phyloP scores from a whole-genome alignment of 2,329 filamentous ascomycete genomes.

The Bipolaris bicolor region DNA sequence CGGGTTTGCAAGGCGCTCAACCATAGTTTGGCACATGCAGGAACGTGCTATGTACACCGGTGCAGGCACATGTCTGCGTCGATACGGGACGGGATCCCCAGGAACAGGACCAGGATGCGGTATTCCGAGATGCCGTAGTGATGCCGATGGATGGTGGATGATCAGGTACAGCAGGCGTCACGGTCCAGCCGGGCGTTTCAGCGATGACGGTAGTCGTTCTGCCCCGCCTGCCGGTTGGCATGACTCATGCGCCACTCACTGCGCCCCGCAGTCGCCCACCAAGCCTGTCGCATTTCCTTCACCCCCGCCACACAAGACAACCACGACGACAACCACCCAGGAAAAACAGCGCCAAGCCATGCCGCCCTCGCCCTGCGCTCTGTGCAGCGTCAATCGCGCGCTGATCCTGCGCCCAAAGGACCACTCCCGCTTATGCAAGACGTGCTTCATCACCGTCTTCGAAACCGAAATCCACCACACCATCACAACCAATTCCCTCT shows the following conservation, averaged over 20 bases:
- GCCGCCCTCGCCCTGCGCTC: slow-evolving; percentile 76
- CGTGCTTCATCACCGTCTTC: slow-evolving; percentile 85
- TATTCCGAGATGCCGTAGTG: neutral
- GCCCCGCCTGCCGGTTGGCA: slow-evolving; percentile 3
- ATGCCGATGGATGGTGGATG: neutral
- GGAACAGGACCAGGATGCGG: neutral
- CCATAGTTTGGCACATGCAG: neutral
- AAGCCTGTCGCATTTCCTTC: neutral
- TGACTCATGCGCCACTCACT: slow-evolving; percentile 9
- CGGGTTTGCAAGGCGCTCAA: neutral
- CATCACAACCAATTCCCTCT: slow-evolving; percentile 80
- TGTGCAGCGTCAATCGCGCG: slow-evolving; percentile 78
- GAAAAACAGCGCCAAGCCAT: slow-evolving; percentile 54
- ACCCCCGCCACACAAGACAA: neutral
- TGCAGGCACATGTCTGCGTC: no score
- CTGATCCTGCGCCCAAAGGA: slow-evolving; percentile 95
- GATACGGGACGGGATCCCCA: no score
- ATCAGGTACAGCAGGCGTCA: neutral
- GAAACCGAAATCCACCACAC: slow-evolving; percentile 95
- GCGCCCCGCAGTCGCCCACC: slow-evolving; percentile 4
- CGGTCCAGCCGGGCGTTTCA: neutral
- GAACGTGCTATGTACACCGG: no score
- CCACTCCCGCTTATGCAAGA: slow-evolving; percentile 87
- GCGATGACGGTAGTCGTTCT: neutral
- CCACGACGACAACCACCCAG: neutral